Evolutionary conservation across 2,329 filamentous ascomycete species (phyloP), one percentile per base, ranked within the genome.

Genomic region (Colletotrichum graminicola): DNA sequence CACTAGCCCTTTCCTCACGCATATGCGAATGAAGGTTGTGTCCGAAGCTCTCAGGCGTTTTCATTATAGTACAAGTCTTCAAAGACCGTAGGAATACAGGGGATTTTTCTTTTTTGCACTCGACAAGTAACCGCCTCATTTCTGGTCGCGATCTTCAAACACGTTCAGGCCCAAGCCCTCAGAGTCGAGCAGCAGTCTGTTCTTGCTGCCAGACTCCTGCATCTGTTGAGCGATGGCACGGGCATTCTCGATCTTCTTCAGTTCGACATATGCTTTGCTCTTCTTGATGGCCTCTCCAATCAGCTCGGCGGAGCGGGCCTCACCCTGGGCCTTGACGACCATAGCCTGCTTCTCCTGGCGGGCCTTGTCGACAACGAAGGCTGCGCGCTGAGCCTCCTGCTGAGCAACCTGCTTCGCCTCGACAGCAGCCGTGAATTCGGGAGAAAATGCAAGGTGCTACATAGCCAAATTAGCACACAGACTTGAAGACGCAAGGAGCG

Each of bases 271-370:
- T 75, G 94, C 93, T 85, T 95, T 93, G 87, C 89, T 97, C 92
- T 98, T 99, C 93, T 98, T 99, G 91, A 99, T 97, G 73, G 96
- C 96, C 64, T 99, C 96, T 83, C 96, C 96, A 79, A 99, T 98
- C 75, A 99, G 91, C 85, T 99, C 95, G 57, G 96, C 96, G 49
- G 96, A 98, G 75, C 96, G 93, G 61, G 96, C 96, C 86, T 99
- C 96, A 94, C 96, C 96, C 90, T 98, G 96, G 5, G 96, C 96
- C 84, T 94, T 94, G 80, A 99, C 96, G 67, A 99, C 94, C 86
- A 95, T 98, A 77, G 96, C 96, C 85, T 99, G 96, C 88, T 99
- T 99, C 89, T 99, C 96, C 85, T 99, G 96, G 76, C 96, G 92
- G 65, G 96, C 96, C 87, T 98, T 98, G 91, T 99, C 96, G 76